A percentile compares a stretch with the other conserved stretches of the same genome.
Conservation (phyloP, 768 basidiomycete species). For the Hydnomerulius pinastri region DNA sequence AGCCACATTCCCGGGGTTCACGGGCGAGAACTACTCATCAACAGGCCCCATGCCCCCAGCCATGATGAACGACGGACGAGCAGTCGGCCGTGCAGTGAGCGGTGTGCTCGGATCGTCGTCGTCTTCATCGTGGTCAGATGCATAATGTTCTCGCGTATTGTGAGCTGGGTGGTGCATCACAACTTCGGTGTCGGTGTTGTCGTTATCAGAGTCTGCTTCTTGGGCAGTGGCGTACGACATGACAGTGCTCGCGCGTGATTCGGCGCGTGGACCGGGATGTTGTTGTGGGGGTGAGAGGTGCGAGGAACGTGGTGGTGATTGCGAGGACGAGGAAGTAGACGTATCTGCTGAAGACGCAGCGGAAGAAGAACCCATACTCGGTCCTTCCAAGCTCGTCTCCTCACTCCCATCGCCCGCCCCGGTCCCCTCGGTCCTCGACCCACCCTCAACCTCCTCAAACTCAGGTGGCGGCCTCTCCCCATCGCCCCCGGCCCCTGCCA, state of each 20-base stretch:
- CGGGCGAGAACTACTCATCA: not conserved
- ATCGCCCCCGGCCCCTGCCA: too few relatives aligned
- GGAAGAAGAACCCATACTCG: not conserved
- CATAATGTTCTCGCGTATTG: not conserved
- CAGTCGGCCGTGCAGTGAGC: conserved; percentile 16
- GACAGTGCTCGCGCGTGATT: conserved; percentile 15
- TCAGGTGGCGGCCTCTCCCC: conserved; percentile 46
- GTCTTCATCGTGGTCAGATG: conserved; percentile 6
- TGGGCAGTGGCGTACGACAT: conserved; percentile 15
- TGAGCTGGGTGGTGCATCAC: too few relatives aligned
- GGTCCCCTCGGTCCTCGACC: not conserved
- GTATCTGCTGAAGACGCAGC: not conserved
- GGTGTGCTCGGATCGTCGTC: conserved; percentile 2
- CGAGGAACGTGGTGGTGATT: not conserved
- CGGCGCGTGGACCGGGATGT: conserved; percentile 1
- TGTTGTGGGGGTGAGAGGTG: not conserved
- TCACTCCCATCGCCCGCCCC: not conserved
- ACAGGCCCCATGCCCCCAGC: not conserved
- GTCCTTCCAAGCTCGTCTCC: not conserved
- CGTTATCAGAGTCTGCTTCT: not conserved
- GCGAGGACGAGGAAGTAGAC: not conserved
- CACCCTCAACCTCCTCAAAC: conserved; percentile 39
- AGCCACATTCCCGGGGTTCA: too few relatives aligned
- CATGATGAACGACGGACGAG: conserved; percentile 5
- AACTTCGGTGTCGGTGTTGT: not conserved